These are phyloP conservation scores for Sanghuangporus weigelae DNA, from an alignment of 1,284 basidiomycete genomes.

Conservation along the genomic window DNA sequence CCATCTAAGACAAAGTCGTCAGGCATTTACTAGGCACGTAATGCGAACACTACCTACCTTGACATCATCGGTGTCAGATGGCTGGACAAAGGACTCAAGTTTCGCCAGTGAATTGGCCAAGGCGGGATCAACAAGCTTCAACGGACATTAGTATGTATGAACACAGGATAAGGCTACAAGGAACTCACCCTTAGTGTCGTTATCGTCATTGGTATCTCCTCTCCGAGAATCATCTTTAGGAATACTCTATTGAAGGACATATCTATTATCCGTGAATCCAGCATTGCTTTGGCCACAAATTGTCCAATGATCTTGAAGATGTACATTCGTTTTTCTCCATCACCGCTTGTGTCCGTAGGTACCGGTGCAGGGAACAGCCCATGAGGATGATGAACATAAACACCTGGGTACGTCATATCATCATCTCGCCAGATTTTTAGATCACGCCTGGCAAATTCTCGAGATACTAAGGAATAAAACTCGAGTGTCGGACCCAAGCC, in stretches of 20 bases:
- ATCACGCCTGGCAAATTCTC: slow-evolving; percentile 85
- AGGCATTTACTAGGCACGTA: neutral
- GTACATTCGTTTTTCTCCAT: slow-evolving; percentile 73
- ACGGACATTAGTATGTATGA: slow-evolving; percentile 7
- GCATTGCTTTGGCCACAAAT: slow-evolving; percentile 96
- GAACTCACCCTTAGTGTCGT: slow-evolving; percentile 68
- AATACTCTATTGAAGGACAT: slow-evolving; percentile 91
- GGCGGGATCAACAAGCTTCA: slow-evolving; percentile 72
- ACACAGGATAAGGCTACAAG: neutral
- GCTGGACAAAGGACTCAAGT: slow-evolving; percentile 56
- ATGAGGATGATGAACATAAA: slow-evolving; percentile 74
- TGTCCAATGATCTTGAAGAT: slow-evolving; percentile 90
- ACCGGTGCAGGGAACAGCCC: slow-evolving; percentile 91
- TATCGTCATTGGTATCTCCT: slow-evolving; percentile 78
- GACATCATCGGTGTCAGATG: slow-evolving; percentile 37
- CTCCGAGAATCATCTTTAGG: slow-evolving; percentile 82
- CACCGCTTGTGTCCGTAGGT: slow-evolving; percentile 54
- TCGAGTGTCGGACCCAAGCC: slow-evolving; percentile 98
- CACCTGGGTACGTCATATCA: slow-evolving; percentile 56
- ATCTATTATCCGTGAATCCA: slow-evolving; percentile 97
- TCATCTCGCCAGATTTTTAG: slow-evolving; percentile 90
- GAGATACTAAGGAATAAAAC: slow-evolving; percentile 93
- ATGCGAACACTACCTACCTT: slow-evolving; percentile 37
- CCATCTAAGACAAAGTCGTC: neutral
- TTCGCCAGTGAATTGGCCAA: slow-evolving; percentile 85